phyloP scores from a whole-genome alignment of 2,329 filamentous ascomycete species.

The Erysiphe pulchra region DNA sequence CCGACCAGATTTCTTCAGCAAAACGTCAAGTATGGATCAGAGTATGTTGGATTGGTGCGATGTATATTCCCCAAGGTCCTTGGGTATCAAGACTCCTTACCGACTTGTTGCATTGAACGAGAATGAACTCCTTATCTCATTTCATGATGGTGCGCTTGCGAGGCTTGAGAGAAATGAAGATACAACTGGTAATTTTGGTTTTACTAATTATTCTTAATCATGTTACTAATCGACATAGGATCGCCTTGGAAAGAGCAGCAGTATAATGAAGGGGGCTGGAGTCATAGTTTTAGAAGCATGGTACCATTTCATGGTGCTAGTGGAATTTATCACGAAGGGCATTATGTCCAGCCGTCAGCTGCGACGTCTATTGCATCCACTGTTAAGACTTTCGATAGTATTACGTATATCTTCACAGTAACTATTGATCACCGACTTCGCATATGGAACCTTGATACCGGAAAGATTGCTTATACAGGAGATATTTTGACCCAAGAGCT shows the following conservation, averaged over 20 bases:
- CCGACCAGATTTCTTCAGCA: conserved; percentile 57
- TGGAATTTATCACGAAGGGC: conserved; percentile 34
- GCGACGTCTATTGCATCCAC: conserved; percentile 34
- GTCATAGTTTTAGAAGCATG: conserved; percentile 36
- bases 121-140: conserved; percentile 51
- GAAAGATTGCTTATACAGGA: conserved; percentile 47
- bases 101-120: conserved; percentile 50
- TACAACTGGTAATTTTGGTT: conserved; percentile 19
- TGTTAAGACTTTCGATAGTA: conserved; percentile 20
- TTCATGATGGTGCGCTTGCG: conserved; percentile 55
- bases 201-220: not conserved
- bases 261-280: conserved; percentile 50
- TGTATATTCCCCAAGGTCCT: conserved; percentile 42
- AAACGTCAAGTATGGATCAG: conserved; percentile 40
- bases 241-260: conserved; percentile 41
- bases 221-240: conserved; percentile 4
- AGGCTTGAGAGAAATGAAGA: conserved; percentile 35
- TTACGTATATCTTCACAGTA: conserved; percentile 45
- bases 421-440: conserved; percentile 74
- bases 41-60: conserved; percentile 56
- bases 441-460: conserved; percentile 69
- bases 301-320: conserved; percentile 39
- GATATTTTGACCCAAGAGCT: conserved; percentile 49
- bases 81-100: conserved; percentile 58
- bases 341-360: conserved; percentile 39